These are phyloP conservation scores for Xylaria sp. DNA, from an alignment of 2,329 filamentous ascomycete genomes.

Conservation along the genomic window DNA sequence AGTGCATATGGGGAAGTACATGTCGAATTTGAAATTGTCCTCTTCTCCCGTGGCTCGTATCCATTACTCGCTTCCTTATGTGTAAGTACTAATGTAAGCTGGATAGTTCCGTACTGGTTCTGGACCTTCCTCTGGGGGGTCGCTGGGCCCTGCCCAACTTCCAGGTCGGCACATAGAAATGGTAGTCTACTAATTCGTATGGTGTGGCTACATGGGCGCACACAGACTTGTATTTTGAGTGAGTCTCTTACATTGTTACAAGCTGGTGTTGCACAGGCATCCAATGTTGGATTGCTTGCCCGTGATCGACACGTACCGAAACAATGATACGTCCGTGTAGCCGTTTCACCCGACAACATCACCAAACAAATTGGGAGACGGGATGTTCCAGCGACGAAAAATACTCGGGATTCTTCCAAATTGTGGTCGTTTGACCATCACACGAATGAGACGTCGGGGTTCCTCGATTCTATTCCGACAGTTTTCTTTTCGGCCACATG, in stretches of 20 bases:
- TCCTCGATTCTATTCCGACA: not conserved
- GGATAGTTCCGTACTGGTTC: constrained; percentile 1
- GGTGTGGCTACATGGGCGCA: no score
- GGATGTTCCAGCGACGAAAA: constrained; percentile 14
- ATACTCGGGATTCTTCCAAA: constrained; percentile 6
- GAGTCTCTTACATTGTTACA: not conserved
- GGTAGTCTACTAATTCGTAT: no score
- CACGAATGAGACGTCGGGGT: not conserved
- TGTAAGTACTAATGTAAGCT: not conserved
- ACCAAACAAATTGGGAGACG: constrained; percentile 15
- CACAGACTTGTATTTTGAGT: no score
- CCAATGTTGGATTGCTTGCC: not conserved
- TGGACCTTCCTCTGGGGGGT: no score
- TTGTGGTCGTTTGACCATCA: not conserved
- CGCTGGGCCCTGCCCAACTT: not conserved
- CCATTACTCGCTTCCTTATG: constrained; percentile 10
- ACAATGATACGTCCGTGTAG: constrained; percentile 21
- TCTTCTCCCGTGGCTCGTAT: constrained; percentile 7
- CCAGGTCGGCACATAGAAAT: not conserved
- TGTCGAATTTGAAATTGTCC: constrained; percentile 27
- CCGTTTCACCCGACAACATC: constrained; percentile 24
- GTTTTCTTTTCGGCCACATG: not conserved
- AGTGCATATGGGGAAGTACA: constrained; percentile 1
- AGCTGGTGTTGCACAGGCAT: constrained; percentile 4
- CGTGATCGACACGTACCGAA: constrained; percentile 23